These are phyloP conservation scores for Melaleuca alternifolia DNA, from an alignment of 345 rosid species.

Conservation along the genomic window DNA sequence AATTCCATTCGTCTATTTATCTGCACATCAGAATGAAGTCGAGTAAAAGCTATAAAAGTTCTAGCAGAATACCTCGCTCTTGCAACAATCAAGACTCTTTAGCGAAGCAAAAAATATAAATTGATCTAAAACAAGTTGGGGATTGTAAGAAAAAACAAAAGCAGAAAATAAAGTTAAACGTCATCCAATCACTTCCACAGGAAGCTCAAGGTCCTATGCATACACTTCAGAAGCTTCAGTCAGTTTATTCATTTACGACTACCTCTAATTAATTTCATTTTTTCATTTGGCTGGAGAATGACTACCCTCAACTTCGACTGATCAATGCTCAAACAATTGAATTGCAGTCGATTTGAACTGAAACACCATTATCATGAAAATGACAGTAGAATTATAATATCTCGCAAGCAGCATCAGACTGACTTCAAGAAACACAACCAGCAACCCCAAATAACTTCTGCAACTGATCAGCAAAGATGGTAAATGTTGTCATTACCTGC, in stretches of 20 bases:
- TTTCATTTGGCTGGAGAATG: neutral
- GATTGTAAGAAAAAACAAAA: neutral
- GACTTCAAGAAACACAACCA: neutral
- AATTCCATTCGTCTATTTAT: conserved; percentile 93
- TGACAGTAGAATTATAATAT: neutral
- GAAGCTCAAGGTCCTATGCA: neutral
- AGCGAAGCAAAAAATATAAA: neutral
- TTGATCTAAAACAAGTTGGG: neutral
- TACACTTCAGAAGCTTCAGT: neutral
- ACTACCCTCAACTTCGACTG: neutral
- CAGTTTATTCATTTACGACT: neutral
- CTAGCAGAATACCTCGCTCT: neutral
- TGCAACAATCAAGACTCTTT: neutral
- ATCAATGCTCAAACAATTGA: neutral
- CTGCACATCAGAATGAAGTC: conserved; percentile 24
- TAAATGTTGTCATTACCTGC: conserved; percentile 45
- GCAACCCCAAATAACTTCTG: neutral
- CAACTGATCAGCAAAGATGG: neutral
- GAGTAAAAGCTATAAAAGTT: neutral
- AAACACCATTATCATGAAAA: neutral
- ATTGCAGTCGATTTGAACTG: neutral
- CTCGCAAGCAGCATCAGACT: neutral
- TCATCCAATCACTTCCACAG: neutral
- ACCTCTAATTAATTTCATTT: neutral
- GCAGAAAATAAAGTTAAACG: neutral